Evolutionary conservation across 176 grass and related monocot species (phyloP).

Genomic region (Metroxylon sagu): DNA sequence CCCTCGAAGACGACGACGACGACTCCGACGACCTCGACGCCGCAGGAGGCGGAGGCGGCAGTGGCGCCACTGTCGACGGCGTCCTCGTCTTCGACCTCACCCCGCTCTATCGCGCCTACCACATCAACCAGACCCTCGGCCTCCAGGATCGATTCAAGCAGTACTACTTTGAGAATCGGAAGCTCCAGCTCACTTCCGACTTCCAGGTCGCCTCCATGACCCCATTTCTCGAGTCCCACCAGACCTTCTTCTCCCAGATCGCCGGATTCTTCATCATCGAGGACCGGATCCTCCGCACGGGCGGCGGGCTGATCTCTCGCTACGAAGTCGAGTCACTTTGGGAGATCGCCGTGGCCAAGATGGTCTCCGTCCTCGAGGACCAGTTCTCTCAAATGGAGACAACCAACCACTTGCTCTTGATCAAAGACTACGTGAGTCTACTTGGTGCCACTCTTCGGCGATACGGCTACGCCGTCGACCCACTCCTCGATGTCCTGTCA

Average conservation of each 20-base stretch:
- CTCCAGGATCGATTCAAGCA: conserved; percentile 76
- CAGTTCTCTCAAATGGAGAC: conserved; percentile 97
- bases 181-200: conserved; percentile 92
- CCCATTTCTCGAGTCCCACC: conserved; percentile 95
- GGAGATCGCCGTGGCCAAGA: conserved; percentile 83
- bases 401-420: conserved; percentile 89
- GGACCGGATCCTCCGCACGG: conserved; percentile 82
- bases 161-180: conserved; percentile 96
- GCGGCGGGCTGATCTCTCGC: conserved; percentile 65
- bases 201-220: conserved; percentile 88
- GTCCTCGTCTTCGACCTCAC: conserved; percentile 74
- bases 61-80: conserved; percentile 29
- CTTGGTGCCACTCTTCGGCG: conserved; percentile 67
- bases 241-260: conserved; percentile 94
- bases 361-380: conserved; percentile 88
- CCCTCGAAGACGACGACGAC: conserved; percentile 71
- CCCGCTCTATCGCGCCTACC: conserved; percentile 85
- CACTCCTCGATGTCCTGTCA: conserved; percentile 73
- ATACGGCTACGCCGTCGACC: conserved; percentile 86
- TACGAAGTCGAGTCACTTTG: conserved; percentile 77
- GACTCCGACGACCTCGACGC: conserved; percentile 45
- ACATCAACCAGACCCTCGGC: conserved; percentile 75
- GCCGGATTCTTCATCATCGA: conserved; percentile 96
- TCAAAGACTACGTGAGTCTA: conserved; percentile 84
- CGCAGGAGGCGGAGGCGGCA: background rate